Evolutionary conservation across 768 basidiomycete species (phyloP).

Genomic region (Suillus luteus): DNA sequence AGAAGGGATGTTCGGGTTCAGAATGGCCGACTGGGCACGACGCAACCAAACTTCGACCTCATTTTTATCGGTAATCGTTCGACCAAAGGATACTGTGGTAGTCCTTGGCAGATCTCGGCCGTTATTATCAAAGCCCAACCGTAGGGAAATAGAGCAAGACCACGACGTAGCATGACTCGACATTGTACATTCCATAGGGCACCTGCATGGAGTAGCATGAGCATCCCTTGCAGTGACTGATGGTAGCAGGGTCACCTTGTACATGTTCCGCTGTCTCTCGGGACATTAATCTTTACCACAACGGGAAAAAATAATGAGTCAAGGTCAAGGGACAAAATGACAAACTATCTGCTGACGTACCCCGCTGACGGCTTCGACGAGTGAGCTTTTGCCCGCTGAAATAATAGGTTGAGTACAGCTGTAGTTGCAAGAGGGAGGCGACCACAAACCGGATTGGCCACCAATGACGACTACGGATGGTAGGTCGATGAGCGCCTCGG

Average conservation of each 20-base stretch:
- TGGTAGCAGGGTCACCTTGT: slow-evolving; percentile 21
- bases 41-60: slow-evolving; percentile 55
- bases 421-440: not conserved
- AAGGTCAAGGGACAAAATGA: not conserved
- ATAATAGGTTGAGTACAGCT: slow-evolving; percentile 30
- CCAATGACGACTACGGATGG: slow-evolving; percentile 54
- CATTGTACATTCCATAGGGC: slow-evolving; percentile 41
- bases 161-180: slow-evolving; percentile 27
- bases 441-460: slow-evolving; percentile 48
- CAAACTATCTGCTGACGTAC: slow-evolving; percentile 28
- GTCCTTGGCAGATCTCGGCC: slow-evolving; percentile 29
- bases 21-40: slow-evolving; percentile 60
- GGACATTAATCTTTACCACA: slow-evolving; percentile 38
- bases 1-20: slow-evolving; percentile 43
- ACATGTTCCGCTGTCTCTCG: slow-evolving; percentile 51
- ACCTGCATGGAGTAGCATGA: slow-evolving; percentile 18
- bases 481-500: slow-evolving; percentile 48
- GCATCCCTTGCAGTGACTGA: not conserved
- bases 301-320: not conserved
- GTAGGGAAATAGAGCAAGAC: slow-evolving; percentile 45
- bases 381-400: slow-evolving; percentile 30
- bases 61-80: slow-evolving; percentile 38
- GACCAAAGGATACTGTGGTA: slow-evolving; percentile 44
- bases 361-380: slow-evolving; percentile 53
- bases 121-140: slow-evolving; percentile 38